Evolutionary conservation across 495 filamentous ascomycete genomes (phyloP).

Genomic region (Aspergillus incahuasiensis): DNA sequence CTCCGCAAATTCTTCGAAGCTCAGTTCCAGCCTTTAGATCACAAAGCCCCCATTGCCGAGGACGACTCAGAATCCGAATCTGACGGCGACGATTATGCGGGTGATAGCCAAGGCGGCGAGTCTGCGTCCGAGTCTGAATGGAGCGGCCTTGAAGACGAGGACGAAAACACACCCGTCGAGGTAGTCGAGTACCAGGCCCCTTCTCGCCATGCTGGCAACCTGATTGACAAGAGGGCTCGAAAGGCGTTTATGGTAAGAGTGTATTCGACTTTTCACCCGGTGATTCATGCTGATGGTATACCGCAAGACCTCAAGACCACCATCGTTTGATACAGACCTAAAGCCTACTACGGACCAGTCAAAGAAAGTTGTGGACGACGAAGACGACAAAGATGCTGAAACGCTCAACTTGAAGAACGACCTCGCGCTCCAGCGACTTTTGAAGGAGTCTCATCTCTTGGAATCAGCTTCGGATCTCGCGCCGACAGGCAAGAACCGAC

Average conservation of each 20-base stretch:
- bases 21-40: conserved; percentile 69
- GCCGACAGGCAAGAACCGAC: conserved; percentile 57
- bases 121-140: conserved; percentile 50
- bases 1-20: conserved; percentile 84
- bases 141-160: conserved; percentile 56
- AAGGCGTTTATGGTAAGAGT: conserved; percentile 71
- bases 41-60: conserved; percentile 7
- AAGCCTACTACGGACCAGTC: conserved; percentile 24
- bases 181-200: conserved; percentile 61
- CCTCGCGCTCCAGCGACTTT: conserved; percentile 80
- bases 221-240: conserved; percentile 57
- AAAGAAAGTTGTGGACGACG: conserved; percentile 37
- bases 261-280: background rate
- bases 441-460: conserved; percentile 90
- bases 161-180: conserved; percentile 41
- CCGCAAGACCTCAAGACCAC: conserved; percentile 44
- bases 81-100: conserved; percentile 18
- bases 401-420: conserved; percentile 78
- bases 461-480: conserved; percentile 58
- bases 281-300: conserved; percentile 11
- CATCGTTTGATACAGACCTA: conserved; percentile 38
- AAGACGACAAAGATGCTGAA: conserved; percentile 28
- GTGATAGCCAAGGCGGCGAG: conserved; percentile 26
- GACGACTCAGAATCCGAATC: conserved; percentile 13
- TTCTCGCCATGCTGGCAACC: conserved; percentile 30